Conservation (phyloP, 2,329 filamentous ascomycete genomes). For the Penicillium vulpinum region DNA sequence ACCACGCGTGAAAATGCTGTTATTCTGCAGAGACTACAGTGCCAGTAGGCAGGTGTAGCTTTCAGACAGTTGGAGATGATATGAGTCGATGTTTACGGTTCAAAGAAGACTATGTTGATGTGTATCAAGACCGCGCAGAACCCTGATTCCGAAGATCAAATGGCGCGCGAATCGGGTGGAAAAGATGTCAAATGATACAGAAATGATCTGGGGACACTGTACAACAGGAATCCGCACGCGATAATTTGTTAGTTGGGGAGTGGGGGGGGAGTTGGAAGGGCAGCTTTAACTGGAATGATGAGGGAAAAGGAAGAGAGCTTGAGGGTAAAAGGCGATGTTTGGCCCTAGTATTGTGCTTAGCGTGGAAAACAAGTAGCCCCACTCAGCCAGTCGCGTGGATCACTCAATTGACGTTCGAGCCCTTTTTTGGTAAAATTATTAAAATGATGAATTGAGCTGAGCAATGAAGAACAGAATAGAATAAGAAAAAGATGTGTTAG, state of each 20-base stretch:
- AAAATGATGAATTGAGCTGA: slow-evolving; percentile 1
- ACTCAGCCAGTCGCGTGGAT: slow-evolving; percentile 38
- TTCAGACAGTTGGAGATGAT: slow-evolving; percentile 17
- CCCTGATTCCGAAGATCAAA: slow-evolving; percentile 23
- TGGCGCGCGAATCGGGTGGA: slow-evolving; percentile 16
- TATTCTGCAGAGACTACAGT: slow-evolving; percentile 24
- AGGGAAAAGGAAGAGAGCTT: slow-evolving; percentile 37
- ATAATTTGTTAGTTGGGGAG: slow-evolving; percentile 12
- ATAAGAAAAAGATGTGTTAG: slow-evolving; percentile 8
- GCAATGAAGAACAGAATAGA: slow-evolving; percentile 4
- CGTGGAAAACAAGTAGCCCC: slow-evolving; percentile 43
- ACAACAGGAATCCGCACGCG: slow-evolving; percentile 14
- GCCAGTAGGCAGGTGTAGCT: slow-evolving; percentile 19
- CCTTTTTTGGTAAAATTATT: background rate
- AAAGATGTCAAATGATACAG: slow-evolving; percentile 16
- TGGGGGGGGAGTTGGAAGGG: slow-evolving; percentile 16
- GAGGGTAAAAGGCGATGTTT: slow-evolving; percentile 45
- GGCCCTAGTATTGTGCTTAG: slow-evolving; percentile 40
- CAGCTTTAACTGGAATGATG: slow-evolving; percentile 31
- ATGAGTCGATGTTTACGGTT: slow-evolving; percentile 27
- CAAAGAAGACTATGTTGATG: slow-evolving; percentile 30
- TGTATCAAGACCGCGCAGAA: slow-evolving; percentile 22
- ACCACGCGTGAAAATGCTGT: slow-evolving; percentile 41
- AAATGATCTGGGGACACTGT: slow-evolving; percentile 16
- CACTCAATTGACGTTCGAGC: slow-evolving; percentile 18